phyloP scores from a whole-genome alignment of 202 grass and related monocot species.

The Setaria viridis region DNA sequence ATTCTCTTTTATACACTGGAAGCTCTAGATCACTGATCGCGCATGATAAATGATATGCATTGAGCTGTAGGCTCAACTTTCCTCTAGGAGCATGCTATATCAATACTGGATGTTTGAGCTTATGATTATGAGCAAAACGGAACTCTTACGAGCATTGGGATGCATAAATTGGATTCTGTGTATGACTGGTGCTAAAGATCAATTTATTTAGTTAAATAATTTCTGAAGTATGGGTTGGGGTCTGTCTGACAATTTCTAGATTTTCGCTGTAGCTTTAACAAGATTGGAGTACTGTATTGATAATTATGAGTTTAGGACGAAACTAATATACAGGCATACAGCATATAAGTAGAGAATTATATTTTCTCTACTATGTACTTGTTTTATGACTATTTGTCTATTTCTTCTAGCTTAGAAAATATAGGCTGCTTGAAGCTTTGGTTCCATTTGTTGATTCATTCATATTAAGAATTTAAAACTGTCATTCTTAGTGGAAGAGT shows the following conservation, averaged over 20 bases:
- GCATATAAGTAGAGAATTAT: background rate
- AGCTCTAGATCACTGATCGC: constrained; percentile 1
- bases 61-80: constrained; percentile 19
- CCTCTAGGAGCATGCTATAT: constrained; percentile 20
- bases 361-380: background rate
- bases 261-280: background rate
- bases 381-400: no score
- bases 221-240: background rate
- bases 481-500: constrained; percentile 73
- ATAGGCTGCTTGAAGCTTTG: constrained; percentile 22
- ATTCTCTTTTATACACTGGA: constrained; percentile 15
- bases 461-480: constrained; percentile 33
- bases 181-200: background rate
- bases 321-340: background rate
- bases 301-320: background rate
- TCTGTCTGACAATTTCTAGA: background rate
- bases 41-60: constrained; percentile 12
- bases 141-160: background rate
- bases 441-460: constrained; percentile 14
- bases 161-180: constrained; percentile 14
- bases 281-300: background rate
- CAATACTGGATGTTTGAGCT: background rate
- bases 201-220: constrained; percentile 12
- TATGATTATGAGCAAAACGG: background rate
- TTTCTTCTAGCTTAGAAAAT: constrained; percentile 34